A percentile compares a stretch with the other conserved stretches of the same genome.
phyloP scores from a whole-genome alignment of 495 filamentous ascomycete species.

The Penicillium silybi region DNA sequence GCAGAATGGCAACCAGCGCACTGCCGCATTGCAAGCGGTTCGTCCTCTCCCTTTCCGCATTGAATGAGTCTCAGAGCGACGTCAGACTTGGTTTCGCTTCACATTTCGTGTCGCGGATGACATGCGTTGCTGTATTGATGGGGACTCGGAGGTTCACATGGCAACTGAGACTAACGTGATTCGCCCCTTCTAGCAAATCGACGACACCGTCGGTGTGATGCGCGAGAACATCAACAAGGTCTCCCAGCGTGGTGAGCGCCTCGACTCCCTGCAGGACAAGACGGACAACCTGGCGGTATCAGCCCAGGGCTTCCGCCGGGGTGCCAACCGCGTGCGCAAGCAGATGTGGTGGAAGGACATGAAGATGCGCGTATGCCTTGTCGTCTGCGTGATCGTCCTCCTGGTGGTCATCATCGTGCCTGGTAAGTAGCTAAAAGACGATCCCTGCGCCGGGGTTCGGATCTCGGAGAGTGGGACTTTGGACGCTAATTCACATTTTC shows the following conservation, averaged over 20 bases:
- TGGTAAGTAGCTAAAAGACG: constrained; percentile 49
- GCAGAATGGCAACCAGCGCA: constrained; percentile 60
- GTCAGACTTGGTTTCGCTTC: not conserved
- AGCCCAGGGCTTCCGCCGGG: constrained; percentile 89
- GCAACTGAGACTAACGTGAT: constrained; percentile 15
- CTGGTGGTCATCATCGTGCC: constrained; percentile 91
- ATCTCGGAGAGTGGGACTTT: not conserved
- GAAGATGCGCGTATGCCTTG: constrained; percentile 98
- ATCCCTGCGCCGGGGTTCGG: not conserved
- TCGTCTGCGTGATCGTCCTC: constrained; percentile 80
- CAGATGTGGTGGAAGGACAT: constrained; percentile 97
- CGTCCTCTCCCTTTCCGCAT: constrained; percentile 28
- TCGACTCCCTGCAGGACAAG: constrained; percentile 91
- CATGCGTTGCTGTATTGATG: constrained; percentile 1
- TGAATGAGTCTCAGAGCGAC: not conserved
- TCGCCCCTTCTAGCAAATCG: constrained; percentile 72
- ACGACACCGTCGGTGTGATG: constrained; percentile 90
- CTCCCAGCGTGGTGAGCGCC: constrained; percentile 81
- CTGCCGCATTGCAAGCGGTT: constrained; percentile 76
- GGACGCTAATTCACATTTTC: constrained; percentile 14
- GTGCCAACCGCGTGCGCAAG: constrained; percentile 93
- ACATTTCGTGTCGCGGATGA: not conserved
- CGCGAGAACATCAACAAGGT: constrained; percentile 92
- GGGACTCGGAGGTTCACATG: not conserved
- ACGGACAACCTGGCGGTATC: constrained; percentile 88